These are phyloP conservation scores for Apiotrichum siamense DNA, from an alignment of 1,284 basidiomycete genomes.

Conservation along the genomic window DNA sequence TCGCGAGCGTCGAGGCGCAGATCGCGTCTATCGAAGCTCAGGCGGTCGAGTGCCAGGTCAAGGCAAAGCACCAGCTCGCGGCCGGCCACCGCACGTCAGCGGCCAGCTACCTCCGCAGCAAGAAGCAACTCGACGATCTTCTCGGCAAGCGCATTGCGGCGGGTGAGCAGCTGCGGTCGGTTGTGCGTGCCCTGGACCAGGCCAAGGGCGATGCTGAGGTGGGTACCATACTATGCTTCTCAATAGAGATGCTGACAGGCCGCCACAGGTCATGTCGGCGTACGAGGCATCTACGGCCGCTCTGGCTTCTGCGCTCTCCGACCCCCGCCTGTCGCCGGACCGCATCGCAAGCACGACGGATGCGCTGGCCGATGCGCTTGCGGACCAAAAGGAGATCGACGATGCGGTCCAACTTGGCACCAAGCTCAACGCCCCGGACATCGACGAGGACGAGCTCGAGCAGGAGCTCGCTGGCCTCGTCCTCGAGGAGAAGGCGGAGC, in stretches of 20 bases:
- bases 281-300: slow-evolving; percentile 77
- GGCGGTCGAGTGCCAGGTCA: slow-evolving; percentile 65
- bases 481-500: slow-evolving; percentile 39
- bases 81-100: slow-evolving; percentile 68
- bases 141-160: slow-evolving; percentile 67
- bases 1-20: slow-evolving; percentile 45
- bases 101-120: slow-evolving; percentile 65
- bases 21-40: slow-evolving; percentile 50
- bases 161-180: slow-evolving; percentile 65
- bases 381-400: slow-evolving; percentile 74
- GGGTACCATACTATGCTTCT: slow-evolving; percentile 22
- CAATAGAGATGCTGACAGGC: no score
- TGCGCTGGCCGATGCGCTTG: slow-evolving; percentile 71
- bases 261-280: slow-evolving; percentile 73
- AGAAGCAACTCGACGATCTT: slow-evolving; percentile 72
- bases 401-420: slow-evolving; percentile 65
- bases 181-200: slow-evolving; percentile 74
- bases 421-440: slow-evolving; percentile 52
- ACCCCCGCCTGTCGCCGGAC: slow-evolving; percentile 70
- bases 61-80: slow-evolving; percentile 60
- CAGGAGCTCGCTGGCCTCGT: slow-evolving; percentile 47
- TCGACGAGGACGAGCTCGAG: slow-evolving; percentile 52
- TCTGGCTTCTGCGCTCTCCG: slow-evolving; percentile 64
- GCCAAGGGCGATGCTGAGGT: slow-evolving; percentile 85
- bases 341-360: slow-evolving; percentile 81